Conservation (phyloP, 441 rosid genomes). For the Pelargonium fulgidum region DNA sequence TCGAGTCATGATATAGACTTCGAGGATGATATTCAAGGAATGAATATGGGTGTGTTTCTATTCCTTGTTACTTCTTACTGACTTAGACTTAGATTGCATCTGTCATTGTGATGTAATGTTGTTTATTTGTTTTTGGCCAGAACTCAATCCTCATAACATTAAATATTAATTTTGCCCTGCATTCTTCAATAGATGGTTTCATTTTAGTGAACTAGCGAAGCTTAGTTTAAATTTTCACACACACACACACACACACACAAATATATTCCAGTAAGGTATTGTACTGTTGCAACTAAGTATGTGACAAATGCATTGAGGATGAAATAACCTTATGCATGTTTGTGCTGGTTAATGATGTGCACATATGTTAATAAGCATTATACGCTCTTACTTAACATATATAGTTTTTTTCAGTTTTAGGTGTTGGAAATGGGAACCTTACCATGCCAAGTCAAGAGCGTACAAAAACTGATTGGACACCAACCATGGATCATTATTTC, state of each 20-base stretch:
- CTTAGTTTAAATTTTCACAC: not conserved
- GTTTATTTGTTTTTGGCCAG: not conserved
- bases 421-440: slow-evolving; percentile 37
- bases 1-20: slow-evolving; percentile 82
- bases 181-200: not conserved
- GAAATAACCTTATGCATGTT: not conserved
- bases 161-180: not conserved
- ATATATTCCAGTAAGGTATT: no score
- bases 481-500: slow-evolving; percentile 39
- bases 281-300: not conserved
- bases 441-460: slow-evolving; percentile 37
- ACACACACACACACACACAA: no score
- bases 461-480: slow-evolving; percentile 37
- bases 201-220: not conserved
- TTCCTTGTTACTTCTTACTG: slow-evolving; percentile 7
- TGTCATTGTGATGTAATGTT: not conserved
- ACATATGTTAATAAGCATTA: not conserved
- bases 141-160: not conserved
- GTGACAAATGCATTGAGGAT: not conserved
- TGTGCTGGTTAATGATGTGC: not conserved
- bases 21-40: slow-evolving; percentile 57
- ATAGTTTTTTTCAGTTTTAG: slow-evolving; percentile 26
- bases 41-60: slow-evolving; percentile 41
- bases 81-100: not conserved
- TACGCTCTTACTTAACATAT: not conserved